phyloP scores from a whole-genome alignment of 2,329 filamentous ascomycete genomes.

The Pseudocercospora macadamiae region DNA sequence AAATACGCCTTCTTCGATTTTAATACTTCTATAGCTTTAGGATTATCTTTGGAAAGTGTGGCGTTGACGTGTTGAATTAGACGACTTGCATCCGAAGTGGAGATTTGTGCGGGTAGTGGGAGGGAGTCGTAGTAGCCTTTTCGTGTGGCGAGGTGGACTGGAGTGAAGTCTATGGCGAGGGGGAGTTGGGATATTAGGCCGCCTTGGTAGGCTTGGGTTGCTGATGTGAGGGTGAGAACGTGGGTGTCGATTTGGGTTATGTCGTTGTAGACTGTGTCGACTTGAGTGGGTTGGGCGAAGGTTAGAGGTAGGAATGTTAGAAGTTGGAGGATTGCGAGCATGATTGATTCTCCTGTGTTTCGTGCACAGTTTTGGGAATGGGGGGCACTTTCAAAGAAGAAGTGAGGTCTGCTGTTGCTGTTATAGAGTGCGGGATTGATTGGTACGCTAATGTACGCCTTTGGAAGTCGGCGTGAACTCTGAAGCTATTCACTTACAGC shows the following conservation, averaged over 20 bases:
- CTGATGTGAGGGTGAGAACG: conserved; percentile 6
- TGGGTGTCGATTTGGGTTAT: conserved; percentile 7
- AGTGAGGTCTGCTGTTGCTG: too few relatives aligned
- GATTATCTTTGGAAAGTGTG: conserved; percentile 22
- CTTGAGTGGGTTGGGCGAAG: neutral
- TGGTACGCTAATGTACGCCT: too few relatives aligned
- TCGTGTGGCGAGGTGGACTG: conserved; percentile 22
- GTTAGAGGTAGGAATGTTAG: neutral
- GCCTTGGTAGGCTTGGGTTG: conserved; percentile 9
- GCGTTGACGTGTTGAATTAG: conserved; percentile 23
- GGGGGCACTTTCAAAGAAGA: too few relatives aligned
- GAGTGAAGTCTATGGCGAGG: conserved; percentile 9
- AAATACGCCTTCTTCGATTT: conserved; percentile 12
- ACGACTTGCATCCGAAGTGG: conserved; percentile 12
- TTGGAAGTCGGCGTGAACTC: too few relatives aligned
- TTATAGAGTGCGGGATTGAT: too few relatives aligned
- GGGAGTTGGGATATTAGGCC: conserved; percentile 8
- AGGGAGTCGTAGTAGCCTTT: conserved; percentile 25
- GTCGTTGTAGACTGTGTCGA: conserved; percentile 9
- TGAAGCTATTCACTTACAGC: too few relatives aligned
- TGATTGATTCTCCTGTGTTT: neutral
- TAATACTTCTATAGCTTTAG: conserved; percentile 2
- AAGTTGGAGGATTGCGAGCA: neutral
- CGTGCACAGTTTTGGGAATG: too few relatives aligned
- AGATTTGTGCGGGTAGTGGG: conserved; percentile 12